Conservation (phyloP, 1,284 basidiomycete genomes). For the Rhizopogon hawkerae region DNA sequence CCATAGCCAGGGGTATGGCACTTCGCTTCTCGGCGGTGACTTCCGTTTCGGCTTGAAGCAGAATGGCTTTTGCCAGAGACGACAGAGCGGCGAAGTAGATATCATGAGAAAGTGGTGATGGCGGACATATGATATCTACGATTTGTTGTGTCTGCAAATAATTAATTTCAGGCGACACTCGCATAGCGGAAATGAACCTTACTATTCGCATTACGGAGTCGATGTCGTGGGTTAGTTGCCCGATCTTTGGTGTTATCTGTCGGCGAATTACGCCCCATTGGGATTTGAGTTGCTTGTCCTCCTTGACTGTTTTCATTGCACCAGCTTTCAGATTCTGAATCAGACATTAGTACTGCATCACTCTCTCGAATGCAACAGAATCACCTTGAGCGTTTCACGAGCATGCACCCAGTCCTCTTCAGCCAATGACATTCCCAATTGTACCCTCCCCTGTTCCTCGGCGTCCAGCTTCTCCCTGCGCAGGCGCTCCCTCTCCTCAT, state of each 20-base stretch:
- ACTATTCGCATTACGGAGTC: slow-evolving; percentile 67
- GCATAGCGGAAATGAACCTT: slow-evolving; percentile 26
- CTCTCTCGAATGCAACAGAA: slow-evolving; percentile 12
- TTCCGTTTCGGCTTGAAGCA: slow-evolving; percentile 92
- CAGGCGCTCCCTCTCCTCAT: slow-evolving; percentile 25
- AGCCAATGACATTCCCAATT: slow-evolving; percentile 43
- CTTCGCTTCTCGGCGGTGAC: slow-evolving; percentile 83
- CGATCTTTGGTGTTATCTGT: slow-evolving; percentile 84
- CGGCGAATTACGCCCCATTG: slow-evolving; percentile 64
- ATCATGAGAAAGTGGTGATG: slow-evolving; percentile 31
- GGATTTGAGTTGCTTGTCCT: slow-evolving; percentile 45
- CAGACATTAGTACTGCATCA: slow-evolving; percentile 17
- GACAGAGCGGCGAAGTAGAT: slow-evolving; percentile 78
- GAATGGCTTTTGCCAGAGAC: slow-evolving; percentile 80
- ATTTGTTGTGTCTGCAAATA: slow-evolving; percentile 59
- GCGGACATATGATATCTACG: slow-evolving; percentile 39
- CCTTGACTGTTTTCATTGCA: slow-evolving; percentile 70
- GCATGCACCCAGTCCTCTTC: slow-evolving; percentile 65
- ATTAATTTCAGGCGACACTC: slow-evolving; percentile 1
- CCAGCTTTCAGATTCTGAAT: slow-evolving; percentile 61
- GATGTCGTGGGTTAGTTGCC: slow-evolving; percentile 81
- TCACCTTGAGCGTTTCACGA: slow-evolving; percentile 52
- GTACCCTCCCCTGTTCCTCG: slow-evolving; percentile 24
- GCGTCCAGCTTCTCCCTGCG: slow-evolving; percentile 28
- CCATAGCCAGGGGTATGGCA: slow-evolving; percentile 75